phyloP scores from a whole-genome alignment of 805 yeast species.

The Groenewaldozyma salmanticensis region DNA sequence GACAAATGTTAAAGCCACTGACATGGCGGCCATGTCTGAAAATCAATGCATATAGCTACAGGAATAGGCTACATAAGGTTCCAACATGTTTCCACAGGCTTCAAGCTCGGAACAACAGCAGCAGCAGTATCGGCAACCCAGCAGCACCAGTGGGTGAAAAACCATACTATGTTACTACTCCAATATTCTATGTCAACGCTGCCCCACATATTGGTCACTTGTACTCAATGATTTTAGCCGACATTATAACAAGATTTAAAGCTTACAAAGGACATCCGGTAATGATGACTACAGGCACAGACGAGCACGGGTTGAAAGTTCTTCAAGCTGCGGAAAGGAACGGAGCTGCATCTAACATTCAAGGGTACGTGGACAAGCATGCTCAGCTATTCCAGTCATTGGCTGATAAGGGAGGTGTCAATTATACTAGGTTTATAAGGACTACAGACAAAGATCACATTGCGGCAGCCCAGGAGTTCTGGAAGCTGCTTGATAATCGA shows the following conservation, averaged over 20 bases:
- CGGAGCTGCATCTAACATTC: conserved; percentile 40
- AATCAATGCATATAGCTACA: no score
- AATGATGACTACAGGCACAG: conserved; percentile 79
- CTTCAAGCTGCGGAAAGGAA: conserved; percentile 67
- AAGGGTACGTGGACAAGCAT: conserved; percentile 61
- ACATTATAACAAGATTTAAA: conserved; percentile 69
- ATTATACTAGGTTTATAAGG: conserved; percentile 70
- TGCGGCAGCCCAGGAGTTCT: conserved; percentile 52
- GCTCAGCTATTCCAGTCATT: conserved; percentile 54
- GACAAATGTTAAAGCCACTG: no score
- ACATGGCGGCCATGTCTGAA: no score
- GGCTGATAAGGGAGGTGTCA: conserved; percentile 48
- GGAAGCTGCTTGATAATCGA: conserved; percentile 50
- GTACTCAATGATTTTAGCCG: conserved; percentile 78
- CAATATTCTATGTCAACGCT: conserved; percentile 95
- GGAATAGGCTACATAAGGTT: no score
- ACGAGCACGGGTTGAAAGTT: conserved; percentile 92
- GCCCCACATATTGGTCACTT: conserved; percentile 90
- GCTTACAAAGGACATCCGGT: conserved; percentile 20
- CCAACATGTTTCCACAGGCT: no score
- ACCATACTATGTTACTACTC: conserved; percentile 61
- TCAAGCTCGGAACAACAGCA: no score
- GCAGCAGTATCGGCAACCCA: no score
- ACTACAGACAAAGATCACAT: conserved; percentile 83
- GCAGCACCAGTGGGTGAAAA: conserved; percentile 12